These are phyloP conservation scores for Teratosphaeria pseudoeucalypti DNA, from an alignment of 2,329 filamentous ascomycete genomes.

Conservation along the genomic window DNA sequence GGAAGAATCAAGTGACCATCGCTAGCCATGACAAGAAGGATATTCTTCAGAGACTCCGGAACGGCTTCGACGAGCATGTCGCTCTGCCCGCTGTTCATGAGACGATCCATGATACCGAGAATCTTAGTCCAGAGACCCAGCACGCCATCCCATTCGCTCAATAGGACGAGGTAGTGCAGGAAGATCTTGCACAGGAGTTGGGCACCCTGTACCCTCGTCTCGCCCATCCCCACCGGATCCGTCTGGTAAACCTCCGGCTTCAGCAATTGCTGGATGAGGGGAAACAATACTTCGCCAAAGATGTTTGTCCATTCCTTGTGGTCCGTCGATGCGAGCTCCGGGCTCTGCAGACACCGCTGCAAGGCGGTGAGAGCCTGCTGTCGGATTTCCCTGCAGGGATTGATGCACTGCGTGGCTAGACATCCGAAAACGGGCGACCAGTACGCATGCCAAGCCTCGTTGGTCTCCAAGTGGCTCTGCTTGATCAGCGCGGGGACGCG, in stretches of 20 bases:
- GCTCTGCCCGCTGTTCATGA: conserved; percentile 91
- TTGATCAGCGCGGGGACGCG: conserved; percentile 80
- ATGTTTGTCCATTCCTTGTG: conserved; percentile 85
- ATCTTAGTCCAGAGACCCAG: conserved; percentile 63
- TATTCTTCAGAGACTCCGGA: conserved; percentile 90
- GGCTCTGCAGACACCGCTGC: conserved; percentile 75
- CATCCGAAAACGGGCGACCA: conserved; percentile 93
- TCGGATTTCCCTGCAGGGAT: conserved; percentile 85
- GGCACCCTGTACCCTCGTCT: conserved; percentile 84
- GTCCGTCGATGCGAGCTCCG: conserved; percentile 70
- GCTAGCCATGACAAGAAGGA: conserved; percentile 87
- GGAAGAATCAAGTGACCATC: conserved; percentile 67
- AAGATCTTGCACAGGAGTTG: conserved; percentile 93
- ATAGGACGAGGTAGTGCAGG: conserved; percentile 76
- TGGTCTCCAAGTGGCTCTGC: conserved; percentile 73
- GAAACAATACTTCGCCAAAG: conserved; percentile 87
- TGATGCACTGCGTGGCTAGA: conserved; percentile 80
- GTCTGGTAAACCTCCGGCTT: conserved; percentile 92
- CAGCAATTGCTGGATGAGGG: conserved; percentile 72
- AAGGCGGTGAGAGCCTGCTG: conserved; percentile 79
- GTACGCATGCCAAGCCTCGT: conserved; percentile 83
- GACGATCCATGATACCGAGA: conserved; percentile 81
- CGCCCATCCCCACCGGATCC: conserved; percentile 86
- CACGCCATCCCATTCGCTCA: conserved; percentile 81
- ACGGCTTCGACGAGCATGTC: conserved; percentile 74